Evolutionary conservation across 2,329 filamentous ascomycete species (phyloP), one percentile per base, ranked within the genome.

Genomic region (Cladosporium oxysporum): DNA sequence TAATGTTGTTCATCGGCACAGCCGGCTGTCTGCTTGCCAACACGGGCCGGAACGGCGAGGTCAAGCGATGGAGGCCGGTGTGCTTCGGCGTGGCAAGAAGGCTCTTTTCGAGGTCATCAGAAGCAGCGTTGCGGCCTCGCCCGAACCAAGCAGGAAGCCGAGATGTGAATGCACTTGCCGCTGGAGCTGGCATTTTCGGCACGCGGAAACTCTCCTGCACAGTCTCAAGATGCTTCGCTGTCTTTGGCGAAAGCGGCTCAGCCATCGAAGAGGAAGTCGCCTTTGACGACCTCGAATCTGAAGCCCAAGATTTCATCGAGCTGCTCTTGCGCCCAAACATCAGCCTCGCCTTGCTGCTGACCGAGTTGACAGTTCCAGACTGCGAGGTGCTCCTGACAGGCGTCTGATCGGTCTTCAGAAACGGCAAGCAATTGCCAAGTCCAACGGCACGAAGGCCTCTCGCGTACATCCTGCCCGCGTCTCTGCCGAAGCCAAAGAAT

Each of bases 401-500:
- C 8, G 35, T n/a, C 18, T 23, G 28, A 12, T 44, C 63, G 18
- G 8, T 21, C 16, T 18, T 59, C 31, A 53, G 11, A 23, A 29
- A 31, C 2, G 58, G 64, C 28, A 66, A 28, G n/a, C 57, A 62
- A 6, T 49, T 68, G 21, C 68, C 74, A 44, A 84, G 68, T 0
- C 83, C 82, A 29, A 83, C 58, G n/a, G 73, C 75, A 28, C 78
- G 68, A 53, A 84, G 71, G 65, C 80, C 78, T 4, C 76, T 74
- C 62, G 79, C 79, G 72, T 89, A 89, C 75, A 86, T 83, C 28
- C 79, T 77, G 4, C 80, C 77, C 0, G 88, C 88, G 71, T 91
- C 88, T 29, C 79, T 79, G 33, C 88, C 88, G 18, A 87, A 83
- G 10, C 89, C 88, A 69, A 90, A 90, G 71, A 88, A 85, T n/a